Conservation (phyloP, 176 grass and related monocot species). For the Typha latifolia region DNA sequence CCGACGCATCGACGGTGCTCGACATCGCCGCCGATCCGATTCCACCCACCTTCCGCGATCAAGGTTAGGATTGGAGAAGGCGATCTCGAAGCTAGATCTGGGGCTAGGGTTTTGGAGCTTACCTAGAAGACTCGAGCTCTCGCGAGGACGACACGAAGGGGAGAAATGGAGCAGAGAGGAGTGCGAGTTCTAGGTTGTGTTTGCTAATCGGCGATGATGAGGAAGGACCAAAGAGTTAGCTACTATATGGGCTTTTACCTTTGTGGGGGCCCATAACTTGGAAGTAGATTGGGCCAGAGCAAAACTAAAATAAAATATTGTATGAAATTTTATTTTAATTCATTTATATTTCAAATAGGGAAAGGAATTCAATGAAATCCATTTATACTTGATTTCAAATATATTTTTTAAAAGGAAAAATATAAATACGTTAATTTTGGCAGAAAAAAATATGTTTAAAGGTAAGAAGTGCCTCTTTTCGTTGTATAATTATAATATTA, state of each 20-base stretch:
- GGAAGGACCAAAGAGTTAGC: too few relatives aligned
- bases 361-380: too few relatives aligned
- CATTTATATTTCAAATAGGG: neutral
- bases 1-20: slow-evolving; percentile 51
- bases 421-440: too few relatives aligned
- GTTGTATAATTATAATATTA: too few relatives aligned
- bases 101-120: neutral
- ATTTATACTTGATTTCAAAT: too few relatives aligned
- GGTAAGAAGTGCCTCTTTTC: too few relatives aligned
- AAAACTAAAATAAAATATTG: too few relatives aligned
- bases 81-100: slow-evolving; percentile 2
- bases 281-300: neutral
- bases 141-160: neutral
- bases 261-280: neutral
- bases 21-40: slow-evolving; percentile 34
- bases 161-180: neutral
- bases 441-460: too few relatives aligned
- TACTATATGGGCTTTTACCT: neutral
- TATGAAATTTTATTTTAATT: too few relatives aligned
- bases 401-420: too few relatives aligned
- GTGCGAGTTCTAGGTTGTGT: too few relatives aligned
- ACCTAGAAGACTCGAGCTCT: neutral
- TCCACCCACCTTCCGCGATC: neutral
- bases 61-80: neutral
- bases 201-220: too few relatives aligned